Base-by-base conservation (phyloP, 2,329 filamentous ascomycete genomes). In the Aspergillus thermomutatus region DNA sequence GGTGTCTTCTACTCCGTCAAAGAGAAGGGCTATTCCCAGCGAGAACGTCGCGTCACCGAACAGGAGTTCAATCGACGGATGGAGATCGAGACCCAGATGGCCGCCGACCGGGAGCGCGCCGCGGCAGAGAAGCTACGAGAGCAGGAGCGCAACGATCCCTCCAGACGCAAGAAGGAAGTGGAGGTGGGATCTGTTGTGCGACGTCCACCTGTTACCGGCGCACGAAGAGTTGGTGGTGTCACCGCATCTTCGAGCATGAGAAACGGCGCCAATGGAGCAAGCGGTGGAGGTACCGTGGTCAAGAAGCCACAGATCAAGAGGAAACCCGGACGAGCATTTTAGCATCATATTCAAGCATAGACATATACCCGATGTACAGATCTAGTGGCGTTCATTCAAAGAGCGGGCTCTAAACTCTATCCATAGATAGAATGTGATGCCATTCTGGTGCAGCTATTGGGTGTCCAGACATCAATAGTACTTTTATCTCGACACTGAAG, bases 1-100 rank as follows among this genome's bases (percentile, higher is more conserved):
- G 94, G 92, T 1, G 94, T 99, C 0, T 99, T 99, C 74, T 99
- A 97, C 75, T 94, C 89, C 1, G 84, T 99, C 69, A 97, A 96
- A 77, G 93, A 97, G 76, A 99, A 99, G 76, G 94, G 93, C 1
- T 99, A 96, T 71, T 96, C 90, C 14, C 86, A 88, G 11, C 83
- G 90, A 26, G 90, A 96, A 67, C 93, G 92, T 75, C 84, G 90
- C 53, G 85, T 96, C 49, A 93, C 89, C 0, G 93, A 97, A 77
- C 88, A 87, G 17, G 93, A 97, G 72, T 96, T 96, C 72, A 97
- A 96, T 70, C 82, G 86, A 52, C 92, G 90, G 74, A 92, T 96
- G 83, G 92, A 97, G 75, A 92, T 97, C 60, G 92, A 97, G 77
- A 82, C 89, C 3, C 86, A 96, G 75, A 97, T 97, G 89, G 91